These are phyloP conservation scores for Pichia norvegensis DNA, from an alignment of 1,139 yeast species.

Conservation along the genomic window DNA sequence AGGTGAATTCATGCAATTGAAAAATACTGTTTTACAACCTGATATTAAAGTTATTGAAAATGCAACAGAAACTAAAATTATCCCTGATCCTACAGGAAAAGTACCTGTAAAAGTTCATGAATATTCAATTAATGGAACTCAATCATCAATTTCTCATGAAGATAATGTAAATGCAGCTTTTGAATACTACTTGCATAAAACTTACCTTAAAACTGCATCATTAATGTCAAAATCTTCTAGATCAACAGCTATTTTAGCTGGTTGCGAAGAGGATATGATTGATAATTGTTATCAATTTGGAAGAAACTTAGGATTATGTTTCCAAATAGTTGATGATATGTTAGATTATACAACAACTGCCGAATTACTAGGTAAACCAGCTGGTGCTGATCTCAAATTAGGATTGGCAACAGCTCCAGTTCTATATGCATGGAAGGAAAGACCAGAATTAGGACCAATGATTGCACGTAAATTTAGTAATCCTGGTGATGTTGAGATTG, in stretches of 20 bases:
- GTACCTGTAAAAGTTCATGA: constrained; percentile 55
- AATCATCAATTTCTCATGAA: constrained; percentile 43
- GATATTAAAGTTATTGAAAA: constrained; percentile 34
- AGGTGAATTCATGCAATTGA: constrained; percentile 97
- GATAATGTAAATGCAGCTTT: constrained; percentile 80
- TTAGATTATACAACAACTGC: constrained; percentile 87
- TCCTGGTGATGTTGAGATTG: constrained; percentile 77
- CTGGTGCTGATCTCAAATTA: constrained; percentile 86
- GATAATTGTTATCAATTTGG: constrained; percentile 90
- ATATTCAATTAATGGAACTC: constrained; percentile 37
- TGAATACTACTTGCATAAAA: constrained; percentile 89
- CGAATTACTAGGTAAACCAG: constrained; percentile 81
- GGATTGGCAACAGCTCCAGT: constrained; percentile 98
- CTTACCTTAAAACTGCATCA: constrained; percentile 91
- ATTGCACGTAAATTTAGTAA: constrained; percentile 75
- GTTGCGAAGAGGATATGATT: constrained; percentile 63
- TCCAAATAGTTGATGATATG: constrained; percentile 95
- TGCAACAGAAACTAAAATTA: constrained; percentile 41
- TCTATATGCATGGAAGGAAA: constrained; percentile 84
- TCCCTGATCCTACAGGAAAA: constrained; percentile 59
- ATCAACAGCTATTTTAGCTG: constrained; percentile 88
- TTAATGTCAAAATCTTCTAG: constrained; percentile 92
- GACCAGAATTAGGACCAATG: constrained; percentile 75
- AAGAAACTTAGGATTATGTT: constrained; percentile 85
- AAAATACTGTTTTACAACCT: constrained; percentile 69